Conservation (phyloP, 2,329 filamentous ascomycete species). For the Xylariomycetidae sp. region DNA sequence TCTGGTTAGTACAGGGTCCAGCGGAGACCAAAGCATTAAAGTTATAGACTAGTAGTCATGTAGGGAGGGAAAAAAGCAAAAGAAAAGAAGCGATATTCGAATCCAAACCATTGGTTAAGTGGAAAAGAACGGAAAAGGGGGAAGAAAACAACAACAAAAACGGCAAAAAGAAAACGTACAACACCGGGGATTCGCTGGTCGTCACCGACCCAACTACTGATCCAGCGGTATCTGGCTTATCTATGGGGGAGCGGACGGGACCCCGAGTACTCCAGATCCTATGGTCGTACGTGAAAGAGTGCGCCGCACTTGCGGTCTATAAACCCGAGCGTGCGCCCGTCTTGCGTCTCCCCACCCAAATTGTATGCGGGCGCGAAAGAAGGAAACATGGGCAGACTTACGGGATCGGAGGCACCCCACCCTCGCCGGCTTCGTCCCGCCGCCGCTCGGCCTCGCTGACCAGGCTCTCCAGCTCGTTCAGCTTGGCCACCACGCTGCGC, state of each 20-base stretch:
- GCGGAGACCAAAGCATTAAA: no score
- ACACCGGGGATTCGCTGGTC: slow-evolving; percentile 29
- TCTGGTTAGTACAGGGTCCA: no score
- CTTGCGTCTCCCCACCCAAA: not conserved
- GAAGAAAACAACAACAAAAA: not conserved
- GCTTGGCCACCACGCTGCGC: slow-evolving; percentile 46
- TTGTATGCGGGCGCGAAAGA: no score
- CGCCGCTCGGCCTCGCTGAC: slow-evolving; percentile 43
- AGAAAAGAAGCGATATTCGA: not conserved
- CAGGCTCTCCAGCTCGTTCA: slow-evolving; percentile 55
- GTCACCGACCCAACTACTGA: slow-evolving; percentile 29
- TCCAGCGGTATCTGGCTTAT: slow-evolving; percentile 25
- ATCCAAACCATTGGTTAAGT: not conserved
- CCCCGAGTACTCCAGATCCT: slow-evolving; percentile 24
- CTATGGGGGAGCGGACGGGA: slow-evolving; percentile 29
- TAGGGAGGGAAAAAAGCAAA: no score
- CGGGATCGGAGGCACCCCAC: slow-evolving; percentile 36
- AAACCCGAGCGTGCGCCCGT: not conserved
- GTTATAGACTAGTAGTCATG: no score
- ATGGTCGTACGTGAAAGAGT: slow-evolving; percentile 24
- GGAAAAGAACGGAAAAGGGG: not conserved
- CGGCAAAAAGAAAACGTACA: slow-evolving; percentile 21
- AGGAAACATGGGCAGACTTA: slow-evolving; percentile 27
- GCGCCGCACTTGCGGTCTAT: slow-evolving; percentile 10
- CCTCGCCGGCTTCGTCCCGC: slow-evolving; percentile 25